Evolutionary conservation across 139 green algal genomes (phyloP), one percentile per base, ranked within the genome.

Genomic region (Chlamydomonas sphaeroides): DNA sequence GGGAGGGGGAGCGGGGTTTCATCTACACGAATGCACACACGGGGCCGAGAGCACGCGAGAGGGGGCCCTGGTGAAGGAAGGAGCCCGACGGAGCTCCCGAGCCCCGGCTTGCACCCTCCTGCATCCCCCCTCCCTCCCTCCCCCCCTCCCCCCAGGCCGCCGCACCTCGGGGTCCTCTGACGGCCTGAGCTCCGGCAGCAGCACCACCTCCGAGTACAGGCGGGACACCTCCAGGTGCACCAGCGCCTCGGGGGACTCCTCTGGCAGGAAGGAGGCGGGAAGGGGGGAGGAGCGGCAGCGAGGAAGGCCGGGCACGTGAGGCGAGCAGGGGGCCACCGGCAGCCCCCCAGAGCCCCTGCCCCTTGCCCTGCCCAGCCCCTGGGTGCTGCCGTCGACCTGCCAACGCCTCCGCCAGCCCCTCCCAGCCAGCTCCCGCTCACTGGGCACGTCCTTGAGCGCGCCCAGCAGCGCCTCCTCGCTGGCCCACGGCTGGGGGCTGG

Each of bases 111-210:
- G n/a, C n/a, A n/a, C n/a, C n/a, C n/a, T n/a, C n/a, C n/a, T n/a
- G n/a, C n/a, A n/a, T n/a, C n/a, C n/a, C n/a, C n/a, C n/a, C n/a
- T n/a, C n/a, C n/a, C n/a, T n/a, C n/a, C n/a, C n/a, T n/a, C 61
- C 30, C n/a, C 61, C 61, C 30, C 7, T 30, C 61, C 61, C 61
- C n/a, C 28, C 28, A 38, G 20, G 20, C 63, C 17, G 35, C 5
- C 70, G 5, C 45, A 79, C 79, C 48, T 78, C 68, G 10, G 76
- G 84, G 32, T 85, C 68, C 78, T 85, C 77, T 17, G 79, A 53
- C 15, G 86, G 86, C 51, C 53, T 57, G 18, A 87, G 74, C 61
- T 90, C 86, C 10, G 86, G 86, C 75, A 90, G 86, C 74, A 90
- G 68, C n/a, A 84, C 74, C 32, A 80, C 67, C 67, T 89, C 86